Percentiles rank a stretch among this genome's conserved stretches.
These are phyloP conservation scores for Salix arbutifolia DNA, from an alignment of 345 rosid species.

Conservation along the genomic window DNA sequence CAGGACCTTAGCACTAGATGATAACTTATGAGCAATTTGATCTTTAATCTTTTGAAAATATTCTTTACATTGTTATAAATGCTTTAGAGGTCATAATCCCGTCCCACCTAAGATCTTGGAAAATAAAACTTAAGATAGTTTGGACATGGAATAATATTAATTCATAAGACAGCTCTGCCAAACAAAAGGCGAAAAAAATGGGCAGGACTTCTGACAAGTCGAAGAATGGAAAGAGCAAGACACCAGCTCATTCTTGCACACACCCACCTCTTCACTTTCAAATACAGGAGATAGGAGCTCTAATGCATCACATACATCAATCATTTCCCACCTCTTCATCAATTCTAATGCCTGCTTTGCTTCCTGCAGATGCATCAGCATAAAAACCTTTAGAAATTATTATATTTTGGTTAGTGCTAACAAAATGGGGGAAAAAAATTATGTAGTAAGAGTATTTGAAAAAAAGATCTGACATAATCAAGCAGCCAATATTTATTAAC, in stretches of 20 bases:
- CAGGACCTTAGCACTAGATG: not conserved
- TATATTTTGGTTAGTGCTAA: not conserved
- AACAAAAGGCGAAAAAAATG: not conserved
- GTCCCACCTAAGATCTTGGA: not conserved
- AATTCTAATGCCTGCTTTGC: constrained; percentile 90
- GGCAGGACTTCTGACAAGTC: not conserved
- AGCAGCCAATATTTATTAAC: not conserved
- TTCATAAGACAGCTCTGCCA: not conserved
- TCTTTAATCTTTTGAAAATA: not conserved
- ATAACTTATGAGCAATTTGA: not conserved
- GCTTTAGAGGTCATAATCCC: not conserved
- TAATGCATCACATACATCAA: constrained; percentile 91
- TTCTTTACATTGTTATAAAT: not conserved
- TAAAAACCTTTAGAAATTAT: constrained; percentile 13
- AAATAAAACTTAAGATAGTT: not conserved
- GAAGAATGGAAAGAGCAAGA: not conserved
- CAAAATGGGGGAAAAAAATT: not conserved
- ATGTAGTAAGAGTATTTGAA: not conserved
- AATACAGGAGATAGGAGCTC: constrained; percentile 93
- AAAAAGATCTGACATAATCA: not conserved
- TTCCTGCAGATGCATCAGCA: constrained; percentile 54
- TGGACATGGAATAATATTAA: not conserved
- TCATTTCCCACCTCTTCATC: constrained; percentile 88
- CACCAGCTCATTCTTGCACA: not conserved
- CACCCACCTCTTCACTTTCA: constrained; percentile 89